Conservation (phyloP, 139 green algal species). For the Chlamydomonas asymmetrica region DNA sequence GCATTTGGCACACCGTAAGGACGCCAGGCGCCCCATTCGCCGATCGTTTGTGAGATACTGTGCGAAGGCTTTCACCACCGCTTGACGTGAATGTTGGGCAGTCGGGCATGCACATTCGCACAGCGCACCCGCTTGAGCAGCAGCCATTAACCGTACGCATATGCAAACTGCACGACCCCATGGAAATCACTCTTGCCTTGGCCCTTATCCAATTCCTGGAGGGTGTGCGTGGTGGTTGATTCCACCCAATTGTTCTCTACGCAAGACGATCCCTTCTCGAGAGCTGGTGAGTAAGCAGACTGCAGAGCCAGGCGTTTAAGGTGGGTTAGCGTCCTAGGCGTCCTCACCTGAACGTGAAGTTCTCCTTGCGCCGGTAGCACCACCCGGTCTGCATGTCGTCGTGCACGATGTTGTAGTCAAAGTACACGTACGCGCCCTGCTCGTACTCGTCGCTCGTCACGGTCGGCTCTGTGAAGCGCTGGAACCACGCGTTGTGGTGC, state of each 20-base stretch:
- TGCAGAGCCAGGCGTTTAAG: background rate
- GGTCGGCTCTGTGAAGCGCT: conserved; percentile 90
- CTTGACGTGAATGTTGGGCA: too few species aligned
- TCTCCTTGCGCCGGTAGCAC: conserved; percentile 89
- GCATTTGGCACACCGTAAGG: too few species aligned
- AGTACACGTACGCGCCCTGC: conserved; percentile 89
- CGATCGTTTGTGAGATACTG: too few species aligned
- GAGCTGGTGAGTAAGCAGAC: background rate
- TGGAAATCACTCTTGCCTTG: background rate
- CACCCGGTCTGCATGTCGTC: conserved; percentile 77
- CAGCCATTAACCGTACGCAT: too few species aligned
- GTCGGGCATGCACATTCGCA: too few species aligned
- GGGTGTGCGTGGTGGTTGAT: background rate
- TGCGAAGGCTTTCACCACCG: too few species aligned
- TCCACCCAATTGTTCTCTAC: background rate
- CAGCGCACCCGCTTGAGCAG: too few species aligned
- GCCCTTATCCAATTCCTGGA: background rate
- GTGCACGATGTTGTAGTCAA: conserved; percentile 86
- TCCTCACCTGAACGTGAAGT: conserved; percentile 84
- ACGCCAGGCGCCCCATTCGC: too few species aligned
- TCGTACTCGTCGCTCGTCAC: conserved; percentile 91
- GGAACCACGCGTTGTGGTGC: conserved; percentile 85
- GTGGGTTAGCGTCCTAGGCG: background rate
- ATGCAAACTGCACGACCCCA: background rate
- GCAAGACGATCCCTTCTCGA: background rate